Base-by-base conservation (phyloP, 2,329 filamentous ascomycete genomes). In the Grosmannia serpens region DNA sequence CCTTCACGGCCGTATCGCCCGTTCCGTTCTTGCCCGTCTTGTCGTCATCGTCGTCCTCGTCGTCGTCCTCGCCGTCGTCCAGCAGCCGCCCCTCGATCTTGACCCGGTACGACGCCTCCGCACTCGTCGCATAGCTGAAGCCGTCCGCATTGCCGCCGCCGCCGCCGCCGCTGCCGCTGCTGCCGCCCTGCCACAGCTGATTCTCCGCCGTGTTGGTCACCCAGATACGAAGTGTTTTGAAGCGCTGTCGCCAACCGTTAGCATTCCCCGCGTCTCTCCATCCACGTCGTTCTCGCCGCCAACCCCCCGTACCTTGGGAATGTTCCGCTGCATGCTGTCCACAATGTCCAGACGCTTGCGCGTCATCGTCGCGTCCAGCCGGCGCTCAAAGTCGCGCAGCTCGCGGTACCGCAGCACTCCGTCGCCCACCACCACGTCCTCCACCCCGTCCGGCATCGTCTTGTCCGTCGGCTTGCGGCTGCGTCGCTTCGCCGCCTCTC, bases 121-220 rank as follows among this genome's bases (percentile, higher is more conserved):
- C 79, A 62, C 84, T 89, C 56, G 85, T 84, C 57, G 84, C 85
- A 67, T 95, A 91, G 68, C 95, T 91, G 64, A 94, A 94, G 41
- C 82, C 83, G 68, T 92, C 86, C 13, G 86, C 80, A 61, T 86
- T 85, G 61, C 87, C 76, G 47, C 79, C 82, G 46, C 78, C 80
- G 47, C 79, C 82, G 46, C 78, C 80, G 61, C 87, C 76, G 47
- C 79, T 82, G 46, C 78, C 80, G n/a, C 78, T 80, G 49, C 76
- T 77, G 65, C 79, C 82, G 38, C 78, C 80, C 73, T 99, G 94
- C 94, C 94, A 97, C 35, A 88, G 86, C 73, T 99, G 94, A 68
- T 94, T 89, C 71, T 96, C 90, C 38, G 87, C 90, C 1, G 91
- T 96, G 72, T 99, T 99, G 67, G 85, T 91, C 67, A 99, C 86